phyloP scores from a whole-genome alignment of 2,329 filamentous ascomycete genomes.

The Ceratocystis papillata region DNA sequence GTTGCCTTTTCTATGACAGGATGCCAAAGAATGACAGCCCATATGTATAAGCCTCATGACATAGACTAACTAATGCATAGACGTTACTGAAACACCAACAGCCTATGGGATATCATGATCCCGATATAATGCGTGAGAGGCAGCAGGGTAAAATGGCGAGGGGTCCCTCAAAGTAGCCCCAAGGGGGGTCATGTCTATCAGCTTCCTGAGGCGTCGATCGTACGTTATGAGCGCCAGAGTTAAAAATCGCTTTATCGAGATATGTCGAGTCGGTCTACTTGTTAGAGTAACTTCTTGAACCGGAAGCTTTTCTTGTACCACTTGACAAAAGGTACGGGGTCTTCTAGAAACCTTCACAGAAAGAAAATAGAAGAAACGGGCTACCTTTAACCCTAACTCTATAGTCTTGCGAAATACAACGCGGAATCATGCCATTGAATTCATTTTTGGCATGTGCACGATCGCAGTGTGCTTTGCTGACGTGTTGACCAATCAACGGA shows the following conservation, averaged over 20 bases:
- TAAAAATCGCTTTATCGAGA: too few relatives aligned
- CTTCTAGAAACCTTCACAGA: background rate
- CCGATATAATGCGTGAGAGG: background rate
- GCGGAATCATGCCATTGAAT: background rate
- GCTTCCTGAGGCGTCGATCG: too few relatives aligned
- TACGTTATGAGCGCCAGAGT: too few relatives aligned
- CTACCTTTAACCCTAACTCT: background rate
- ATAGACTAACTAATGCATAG: background rate
- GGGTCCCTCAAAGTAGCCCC: background rate
- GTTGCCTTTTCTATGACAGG: background rate
- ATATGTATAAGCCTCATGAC: background rate
- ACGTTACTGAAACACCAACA: background rate
- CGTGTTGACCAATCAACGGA: background rate
- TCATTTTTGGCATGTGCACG: background rate
- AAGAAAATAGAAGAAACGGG: background rate
- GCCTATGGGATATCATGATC: background rate
- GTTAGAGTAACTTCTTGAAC: background rate
- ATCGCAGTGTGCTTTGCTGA: background rate
- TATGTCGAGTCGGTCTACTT: background rate
- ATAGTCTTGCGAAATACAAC: background rate
- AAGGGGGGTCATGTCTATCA: background rate
- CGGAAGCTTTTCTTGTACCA: background rate
- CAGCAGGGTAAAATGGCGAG: background rate
- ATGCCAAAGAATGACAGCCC: background rate
- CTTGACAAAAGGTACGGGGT: background rate